phyloP scores from a whole-genome alignment of 495 filamentous ascomycete genomes.

The Podospora pseudoanserina region DNA sequence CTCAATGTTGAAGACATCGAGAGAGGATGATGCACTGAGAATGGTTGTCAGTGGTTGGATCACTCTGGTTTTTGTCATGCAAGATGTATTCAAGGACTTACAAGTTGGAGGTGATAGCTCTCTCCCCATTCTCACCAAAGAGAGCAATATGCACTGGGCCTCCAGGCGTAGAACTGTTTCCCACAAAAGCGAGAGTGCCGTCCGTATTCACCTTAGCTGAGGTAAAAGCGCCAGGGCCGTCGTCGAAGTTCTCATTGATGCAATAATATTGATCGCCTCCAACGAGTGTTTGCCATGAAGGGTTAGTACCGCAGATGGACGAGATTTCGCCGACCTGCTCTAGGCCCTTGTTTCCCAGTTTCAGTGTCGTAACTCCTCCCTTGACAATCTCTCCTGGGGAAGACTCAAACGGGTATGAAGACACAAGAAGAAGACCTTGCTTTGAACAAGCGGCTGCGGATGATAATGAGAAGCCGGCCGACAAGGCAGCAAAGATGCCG shows the following conservation, averaged over 20 bases:
- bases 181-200: constrained; percentile 41
- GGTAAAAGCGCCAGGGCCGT: constrained; percentile 41
- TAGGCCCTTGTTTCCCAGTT: constrained; percentile 31
- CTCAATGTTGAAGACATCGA: constrained; percentile 25
- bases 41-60: constrained; percentile 14
- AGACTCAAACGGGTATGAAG: constrained; percentile 9
- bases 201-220: constrained; percentile 36
- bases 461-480: constrained; percentile 12
- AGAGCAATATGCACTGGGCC: constrained; percentile 47
- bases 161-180: constrained; percentile 29
- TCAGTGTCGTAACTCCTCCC: constrained; percentile 48
- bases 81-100: constrained; percentile 17
- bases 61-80: neutral
- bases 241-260: constrained; percentile 51
- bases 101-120: constrained; percentile 49
- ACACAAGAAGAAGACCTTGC: constrained; percentile 11
- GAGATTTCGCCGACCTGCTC: constrained; percentile 29
- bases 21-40: constrained; percentile 24
- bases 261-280: constrained; percentile 54
- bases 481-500: constrained; percentile 12
- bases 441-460: constrained; percentile 9
- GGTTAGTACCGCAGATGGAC: constrained; percentile 51
- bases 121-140: constrained; percentile 39
- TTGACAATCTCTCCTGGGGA: neutral
- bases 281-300: constrained; percentile 58